Evolutionary conservation across 73 alveolate species (phyloP), one percentile per base, ranked within the genome.

Genomic region (Paramecium primaurelia): DNA sequence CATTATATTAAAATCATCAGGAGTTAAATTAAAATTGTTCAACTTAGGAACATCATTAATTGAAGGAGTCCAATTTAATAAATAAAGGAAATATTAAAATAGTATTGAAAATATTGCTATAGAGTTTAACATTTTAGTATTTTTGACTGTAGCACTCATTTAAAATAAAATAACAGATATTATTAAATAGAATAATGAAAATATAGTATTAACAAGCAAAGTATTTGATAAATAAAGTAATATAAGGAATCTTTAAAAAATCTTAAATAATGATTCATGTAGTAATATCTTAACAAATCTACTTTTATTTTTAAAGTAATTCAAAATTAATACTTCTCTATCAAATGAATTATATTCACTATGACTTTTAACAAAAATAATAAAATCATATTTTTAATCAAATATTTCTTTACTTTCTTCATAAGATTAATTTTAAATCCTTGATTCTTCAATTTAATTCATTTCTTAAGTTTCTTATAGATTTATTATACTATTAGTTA

Each of bases 301-400:
- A 45, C 36, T 47, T 45, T 80, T 80, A 49, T 80, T 80, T 22
- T 11, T 22, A 80, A 32, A 80, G 58, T 38, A 80, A 64, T 80
- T 80, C 10, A 80, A n/a, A 26, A 80, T 80, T 80, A 80, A 45
- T 18, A 44, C 71, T 25, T 80, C 91, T 49, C 91, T 80, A 6
- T 40, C 45, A 20, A 36, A 44, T 32, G 44, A 9, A 12, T 80
- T 10, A 44, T 40, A 47, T 18, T 80, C 28, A 10, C 34, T n/a
- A 49, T 45, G 49, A 80, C 42, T 25, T 45, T 40, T 25, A 9
- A 80, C 47, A 80, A 80, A 80, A 26, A 18, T 18, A 9, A 80
- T 54, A 80, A 45, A 49, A 26, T 42, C 77, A 47, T 80, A 80
- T 25, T 80, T 80, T 47, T 44, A 6, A 44, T 22, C 32, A 49